These are phyloP conservation scores for Hyaloscypha variabilis DNA, from an alignment of 495 filamentous ascomycete genomes.

Conservation along the genomic window DNA sequence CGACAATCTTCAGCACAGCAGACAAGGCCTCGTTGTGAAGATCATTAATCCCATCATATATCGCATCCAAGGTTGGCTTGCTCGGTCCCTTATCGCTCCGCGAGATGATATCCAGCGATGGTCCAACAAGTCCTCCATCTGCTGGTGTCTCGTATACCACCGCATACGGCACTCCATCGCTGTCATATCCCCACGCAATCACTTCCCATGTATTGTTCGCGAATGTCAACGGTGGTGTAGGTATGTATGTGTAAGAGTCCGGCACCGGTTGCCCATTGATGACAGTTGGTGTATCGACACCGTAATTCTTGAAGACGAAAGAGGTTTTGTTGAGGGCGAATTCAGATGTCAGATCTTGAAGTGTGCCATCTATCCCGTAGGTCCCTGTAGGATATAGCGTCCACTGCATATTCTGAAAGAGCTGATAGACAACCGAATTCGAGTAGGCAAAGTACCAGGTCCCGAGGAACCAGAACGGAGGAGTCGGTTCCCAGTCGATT, in stretches of 20 bases:
- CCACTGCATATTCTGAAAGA: constrained; percentile 9
- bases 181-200: constrained; percentile 8
- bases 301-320: constrained; percentile 3
- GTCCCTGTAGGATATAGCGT: neutral
- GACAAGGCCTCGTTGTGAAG: constrained; percentile 5
- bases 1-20: neutral
- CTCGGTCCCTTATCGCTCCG: neutral
- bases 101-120: constrained; percentile 6
- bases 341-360: neutral
- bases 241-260: neutral
- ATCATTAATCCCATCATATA: constrained; percentile 6
- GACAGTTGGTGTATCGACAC: neutral
- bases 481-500: neutral
- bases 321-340: neutral
- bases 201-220: constrained; percentile 12
- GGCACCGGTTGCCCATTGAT: neutral
- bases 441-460: constrained; percentile 4
- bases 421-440: neutral
- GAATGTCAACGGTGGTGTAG: neutral
- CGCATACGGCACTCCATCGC: neutral
- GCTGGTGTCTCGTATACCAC: neutral
- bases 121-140: neutral
- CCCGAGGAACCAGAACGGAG: neutral
- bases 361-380: neutral
- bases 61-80: constrained; percentile 6